phyloP scores from a whole-genome alignment of 257 asterid species.

The Ajuga chamaepitys region DNA sequence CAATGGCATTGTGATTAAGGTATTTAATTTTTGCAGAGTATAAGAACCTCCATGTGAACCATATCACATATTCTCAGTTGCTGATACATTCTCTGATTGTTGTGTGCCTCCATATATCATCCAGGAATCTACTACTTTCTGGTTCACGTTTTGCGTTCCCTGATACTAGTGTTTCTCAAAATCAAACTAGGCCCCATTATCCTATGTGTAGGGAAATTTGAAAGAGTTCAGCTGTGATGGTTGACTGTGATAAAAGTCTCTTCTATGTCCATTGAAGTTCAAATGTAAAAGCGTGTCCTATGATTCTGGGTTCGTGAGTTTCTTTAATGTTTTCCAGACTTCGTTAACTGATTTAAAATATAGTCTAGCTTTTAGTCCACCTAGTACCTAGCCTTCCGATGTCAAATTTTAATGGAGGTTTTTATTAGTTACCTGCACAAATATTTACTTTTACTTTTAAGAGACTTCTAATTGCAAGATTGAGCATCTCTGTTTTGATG shows the following conservation, averaged over 20 bases:
- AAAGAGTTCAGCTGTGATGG: neutral
- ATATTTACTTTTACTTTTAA: neutral
- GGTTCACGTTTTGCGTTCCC: neutral
- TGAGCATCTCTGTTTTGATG: conserved; percentile 15
- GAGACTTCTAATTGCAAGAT: conserved; percentile 1
- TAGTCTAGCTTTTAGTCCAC: neutral
- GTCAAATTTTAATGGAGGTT: conserved; percentile 6
- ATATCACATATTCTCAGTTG: neutral
- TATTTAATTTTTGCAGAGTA: conserved; percentile 15
- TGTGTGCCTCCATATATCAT: too few species aligned
- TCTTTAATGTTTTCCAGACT: neutral
- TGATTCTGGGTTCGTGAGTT: neutral
- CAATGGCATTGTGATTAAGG: conserved; percentile 94
- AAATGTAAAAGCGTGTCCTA: too few species aligned
- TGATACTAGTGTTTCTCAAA: neutral
- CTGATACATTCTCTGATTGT: neutral
- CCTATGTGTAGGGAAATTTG: neutral
- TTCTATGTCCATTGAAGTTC: neutral
- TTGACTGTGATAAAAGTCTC: neutral
- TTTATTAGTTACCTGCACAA: neutral
- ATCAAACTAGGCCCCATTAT: neutral
- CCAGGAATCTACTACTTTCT: neutral
- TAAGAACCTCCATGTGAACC: neutral
- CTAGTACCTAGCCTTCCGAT: neutral
- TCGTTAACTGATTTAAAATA: neutral